These are phyloP conservation scores for Tolypocladium sp. DNA, from an alignment of 2,329 filamentous ascomycete genomes.

Conservation along the genomic window DNA sequence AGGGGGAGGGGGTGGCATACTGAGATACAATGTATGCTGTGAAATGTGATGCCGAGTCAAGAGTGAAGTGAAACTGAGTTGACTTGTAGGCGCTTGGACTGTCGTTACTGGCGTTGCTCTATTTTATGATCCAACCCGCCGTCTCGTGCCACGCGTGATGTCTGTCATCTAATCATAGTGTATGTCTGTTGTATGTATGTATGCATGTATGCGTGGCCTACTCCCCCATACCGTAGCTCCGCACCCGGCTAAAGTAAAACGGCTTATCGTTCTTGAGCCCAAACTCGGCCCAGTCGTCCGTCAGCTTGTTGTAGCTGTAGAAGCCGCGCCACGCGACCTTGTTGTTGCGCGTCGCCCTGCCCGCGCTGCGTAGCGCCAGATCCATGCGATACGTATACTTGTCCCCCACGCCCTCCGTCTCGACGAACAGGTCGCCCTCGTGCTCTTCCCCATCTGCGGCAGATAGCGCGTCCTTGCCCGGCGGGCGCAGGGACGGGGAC, in stretches of 20 bases:
- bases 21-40: background rate
- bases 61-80: background rate
- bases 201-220: background rate
- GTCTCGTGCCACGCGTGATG: background rate
- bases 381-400: slow-evolving; percentile 86
- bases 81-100: background rate
- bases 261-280: slow-evolving; percentile 52
- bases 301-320: slow-evolving; percentile 82
- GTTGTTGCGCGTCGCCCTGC: slow-evolving; percentile 63
- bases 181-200: background rate
- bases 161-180: background rate
- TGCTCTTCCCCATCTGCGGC: slow-evolving; percentile 8
- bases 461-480: background rate
- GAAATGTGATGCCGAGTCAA: background rate
- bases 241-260: slow-evolving; percentile 59
- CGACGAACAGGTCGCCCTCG: slow-evolving; percentile 67
- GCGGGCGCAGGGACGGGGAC: slow-evolving; percentile 7
- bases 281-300: slow-evolving; percentile 87
- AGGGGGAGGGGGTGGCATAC: background rate
- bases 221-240: slow-evolving; percentile 47
- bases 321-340: slow-evolving; percentile 84
- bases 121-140: background rate
- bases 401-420: slow-evolving; percentile 70
- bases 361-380: slow-evolving; percentile 57
- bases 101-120: background rate